Conservation (phyloP, 1,284 basidiomycete species). For the Exobasidium cylindrosporum region DNA sequence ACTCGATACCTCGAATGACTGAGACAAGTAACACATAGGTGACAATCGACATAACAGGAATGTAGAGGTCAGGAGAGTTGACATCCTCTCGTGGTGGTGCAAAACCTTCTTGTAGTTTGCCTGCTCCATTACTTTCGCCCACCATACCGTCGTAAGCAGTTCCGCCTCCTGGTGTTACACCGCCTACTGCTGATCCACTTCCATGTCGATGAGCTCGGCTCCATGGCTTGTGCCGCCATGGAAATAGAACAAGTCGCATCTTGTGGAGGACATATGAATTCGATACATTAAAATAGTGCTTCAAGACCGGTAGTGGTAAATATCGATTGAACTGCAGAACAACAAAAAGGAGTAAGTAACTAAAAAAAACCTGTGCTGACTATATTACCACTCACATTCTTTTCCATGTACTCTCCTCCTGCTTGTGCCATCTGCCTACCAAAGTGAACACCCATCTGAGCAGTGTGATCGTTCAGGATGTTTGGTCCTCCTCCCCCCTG, state of each 20-base stretch:
- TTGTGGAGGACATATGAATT: conserved; percentile 94
- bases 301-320: conserved; percentile 61
- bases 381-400: conserved; percentile 64
- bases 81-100: conserved; percentile 87
- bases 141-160: not conserved
- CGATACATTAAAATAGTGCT: conserved; percentile 94
- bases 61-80: conserved; percentile 94
- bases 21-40: conserved; percentile 86
- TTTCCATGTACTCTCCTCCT: conserved; percentile 92
- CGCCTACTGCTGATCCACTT: conserved; percentile 7
- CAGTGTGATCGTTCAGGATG: conserved; percentile 81
- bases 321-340: conserved; percentile 28
- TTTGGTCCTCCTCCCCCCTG: conserved; percentile 5
- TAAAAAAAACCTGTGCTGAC: conserved; percentile 27
- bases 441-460: conserved; percentile 94
- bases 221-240: conserved; percentile 73
- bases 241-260: conserved; percentile 84
- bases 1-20: conserved; percentile 76
- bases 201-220: conserved; percentile 42
- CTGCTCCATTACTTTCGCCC: not conserved
- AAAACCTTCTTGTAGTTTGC: conserved; percentile 58
- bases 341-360: not conserved
- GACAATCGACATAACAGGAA: conserved; percentile 93
- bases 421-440: conserved; percentile 86
- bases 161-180: conserved; percentile 12